phyloP scores from a whole-genome alignment of 352 stramenopile species.

The Phytophthora colocasiae region DNA sequence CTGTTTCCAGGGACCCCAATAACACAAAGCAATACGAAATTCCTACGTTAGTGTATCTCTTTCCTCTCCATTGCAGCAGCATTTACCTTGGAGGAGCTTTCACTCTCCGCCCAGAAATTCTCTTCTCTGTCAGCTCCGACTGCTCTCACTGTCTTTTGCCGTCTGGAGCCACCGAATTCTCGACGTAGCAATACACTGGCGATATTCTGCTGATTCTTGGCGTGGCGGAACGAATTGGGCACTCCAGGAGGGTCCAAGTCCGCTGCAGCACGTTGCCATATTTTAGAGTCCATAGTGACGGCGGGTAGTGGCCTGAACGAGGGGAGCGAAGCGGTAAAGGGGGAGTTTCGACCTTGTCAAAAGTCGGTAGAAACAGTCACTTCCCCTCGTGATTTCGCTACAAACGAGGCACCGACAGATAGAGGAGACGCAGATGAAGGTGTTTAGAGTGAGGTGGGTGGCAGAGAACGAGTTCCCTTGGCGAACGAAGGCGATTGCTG shows the following conservation, averaged over 20 bases:
- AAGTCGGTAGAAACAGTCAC: slow-evolving; percentile 1
- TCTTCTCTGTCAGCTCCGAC: slow-evolving; percentile 62
- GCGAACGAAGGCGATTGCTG: background rate
- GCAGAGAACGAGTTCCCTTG: slow-evolving; percentile 12
- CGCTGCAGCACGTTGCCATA: slow-evolving; percentile 76
- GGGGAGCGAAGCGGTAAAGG: slow-evolving; percentile 8
- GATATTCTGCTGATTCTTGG: slow-evolving; percentile 74
- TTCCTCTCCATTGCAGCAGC: background rate
- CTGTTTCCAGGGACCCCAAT: slow-evolving; percentile 33
- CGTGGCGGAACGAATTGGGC: slow-evolving; percentile 77
- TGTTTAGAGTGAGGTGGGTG: background rate
- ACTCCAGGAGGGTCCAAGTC: slow-evolving; percentile 77
- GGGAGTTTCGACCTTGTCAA: slow-evolving; percentile 24
- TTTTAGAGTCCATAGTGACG: slow-evolving; percentile 50
- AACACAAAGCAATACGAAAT: slow-evolving; percentile 4
- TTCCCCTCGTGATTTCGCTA: slow-evolving; percentile 15
- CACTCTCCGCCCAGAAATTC: slow-evolving; percentile 81
- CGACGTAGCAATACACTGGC: slow-evolving; percentile 64
- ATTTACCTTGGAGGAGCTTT: slow-evolving; percentile 76
- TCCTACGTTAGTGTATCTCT: background rate
- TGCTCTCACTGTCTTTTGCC: slow-evolving; percentile 51
- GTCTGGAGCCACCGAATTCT: slow-evolving; percentile 54
- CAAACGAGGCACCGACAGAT: background rate
- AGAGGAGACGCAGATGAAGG: slow-evolving; percentile 9
- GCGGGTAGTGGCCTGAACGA: background rate